Percentiles rank a stretch among this genome's conserved stretches.
phyloP scores from a whole-genome alignment of 441 rosid species.

The Bruguiera hainesii region DNA sequence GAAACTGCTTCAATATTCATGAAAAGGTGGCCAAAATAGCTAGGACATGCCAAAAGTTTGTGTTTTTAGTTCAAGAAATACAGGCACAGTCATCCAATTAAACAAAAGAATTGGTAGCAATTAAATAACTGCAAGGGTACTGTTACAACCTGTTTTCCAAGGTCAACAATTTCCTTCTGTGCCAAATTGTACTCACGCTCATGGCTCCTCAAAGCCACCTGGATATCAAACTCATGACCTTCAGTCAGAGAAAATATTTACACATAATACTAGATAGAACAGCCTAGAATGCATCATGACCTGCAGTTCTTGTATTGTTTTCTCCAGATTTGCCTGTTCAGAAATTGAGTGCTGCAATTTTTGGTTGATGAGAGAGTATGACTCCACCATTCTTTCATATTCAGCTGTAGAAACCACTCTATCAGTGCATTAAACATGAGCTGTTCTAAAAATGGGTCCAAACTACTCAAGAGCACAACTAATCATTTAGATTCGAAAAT shows the following conservation, averaged over 20 bases:
- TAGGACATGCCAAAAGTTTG: no score
- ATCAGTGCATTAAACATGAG: constrained; percentile 12
- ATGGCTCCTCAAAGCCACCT: constrained; percentile 75
- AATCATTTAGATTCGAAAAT: background rate
- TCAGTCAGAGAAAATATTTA: constrained; percentile 7
- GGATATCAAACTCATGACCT: constrained; percentile 21
- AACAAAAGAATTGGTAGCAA: no score
- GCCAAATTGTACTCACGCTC: constrained; percentile 67
- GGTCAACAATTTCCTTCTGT: constrained; percentile 77
- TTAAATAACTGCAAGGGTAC: background rate
- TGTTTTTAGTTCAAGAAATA: no score
- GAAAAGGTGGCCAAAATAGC: no score
- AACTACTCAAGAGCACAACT: background rate
- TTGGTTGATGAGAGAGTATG: constrained; percentile 71
- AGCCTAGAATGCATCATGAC: constrained; percentile 29
- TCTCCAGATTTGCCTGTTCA: constrained; percentile 76
- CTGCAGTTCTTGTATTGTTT: constrained; percentile 68
- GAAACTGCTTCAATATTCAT: no score
- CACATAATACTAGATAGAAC: background rate
- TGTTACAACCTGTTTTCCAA: constrained; percentile 66
- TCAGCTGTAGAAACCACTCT: constrained; percentile 56
- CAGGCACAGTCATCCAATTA: no score
- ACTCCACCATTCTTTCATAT: constrained; percentile 84
- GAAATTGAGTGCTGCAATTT: constrained; percentile 71
- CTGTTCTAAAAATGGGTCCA: background rate